Evolutionary conservation across 2,329 filamentous ascomycete genomes (phyloP).

Genomic region (Cordyceps javanica): DNA sequence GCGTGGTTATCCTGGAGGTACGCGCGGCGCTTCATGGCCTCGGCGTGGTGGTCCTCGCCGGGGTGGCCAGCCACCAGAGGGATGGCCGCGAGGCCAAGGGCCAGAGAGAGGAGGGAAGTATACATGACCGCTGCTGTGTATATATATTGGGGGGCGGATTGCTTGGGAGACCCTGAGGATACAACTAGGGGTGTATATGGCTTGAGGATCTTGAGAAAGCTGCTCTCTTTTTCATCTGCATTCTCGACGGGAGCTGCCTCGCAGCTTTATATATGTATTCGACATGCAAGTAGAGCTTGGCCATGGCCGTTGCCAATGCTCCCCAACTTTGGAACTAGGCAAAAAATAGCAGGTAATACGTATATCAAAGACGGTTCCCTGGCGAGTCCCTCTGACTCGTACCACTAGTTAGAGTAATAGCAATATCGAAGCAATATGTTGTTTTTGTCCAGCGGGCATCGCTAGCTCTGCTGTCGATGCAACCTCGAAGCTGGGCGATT

Average conservation of each 20-base stretch:
- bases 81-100: constrained; percentile 12
- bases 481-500: background rate
- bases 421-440: background rate
- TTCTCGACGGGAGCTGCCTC: background rate
- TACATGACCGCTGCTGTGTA: too few relatives aligned
- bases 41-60: constrained; percentile 37
- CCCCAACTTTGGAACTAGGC: background rate
- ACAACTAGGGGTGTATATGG: too few relatives aligned
- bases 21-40: constrained; percentile 38
- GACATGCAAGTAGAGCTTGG: background rate
- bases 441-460: background rate
- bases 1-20: constrained; percentile 34
- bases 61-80: constrained; percentile 30
- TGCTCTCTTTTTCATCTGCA: background rate
- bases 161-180: too few relatives aligned
- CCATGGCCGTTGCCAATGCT: background rate
- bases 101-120: background rate
- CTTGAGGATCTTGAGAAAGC: background rate
- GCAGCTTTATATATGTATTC: background rate
- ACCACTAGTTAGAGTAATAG: background rate
- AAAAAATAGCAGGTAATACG: background rate
- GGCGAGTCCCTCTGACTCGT: background rate
- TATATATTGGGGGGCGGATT: background rate
- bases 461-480: background rate
- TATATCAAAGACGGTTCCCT: background rate